phyloP scores from a whole-genome alignment of 2,329 filamentous ascomycete genomes.

The Diplodia intermedia region DNA sequence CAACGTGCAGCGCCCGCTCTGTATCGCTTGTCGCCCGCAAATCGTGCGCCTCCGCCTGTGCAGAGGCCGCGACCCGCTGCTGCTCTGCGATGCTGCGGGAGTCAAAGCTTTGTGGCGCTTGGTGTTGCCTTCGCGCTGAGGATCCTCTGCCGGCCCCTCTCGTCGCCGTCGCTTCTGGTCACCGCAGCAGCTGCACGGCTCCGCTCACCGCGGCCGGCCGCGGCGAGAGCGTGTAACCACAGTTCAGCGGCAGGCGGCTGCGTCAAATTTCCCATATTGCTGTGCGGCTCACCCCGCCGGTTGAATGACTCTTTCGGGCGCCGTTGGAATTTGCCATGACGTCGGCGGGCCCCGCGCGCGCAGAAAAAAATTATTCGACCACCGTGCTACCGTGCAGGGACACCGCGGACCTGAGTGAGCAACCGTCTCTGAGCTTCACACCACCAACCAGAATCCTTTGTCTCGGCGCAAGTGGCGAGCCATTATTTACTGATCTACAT shows the following conservation, averaged over 20 bases:
- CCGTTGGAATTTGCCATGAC: slow-evolving; percentile 25
- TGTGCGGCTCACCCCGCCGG: slow-evolving; percentile 18
- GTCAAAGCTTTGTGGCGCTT: slow-evolving; percentile 31
- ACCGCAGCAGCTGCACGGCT: background rate
- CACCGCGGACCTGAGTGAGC: background rate
- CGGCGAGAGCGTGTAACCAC: background rate
- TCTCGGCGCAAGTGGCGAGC: background rate
- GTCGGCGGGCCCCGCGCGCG: slow-evolving; percentile 16
- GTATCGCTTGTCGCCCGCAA: background rate
- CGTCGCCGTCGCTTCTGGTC: slow-evolving; percentile 7
- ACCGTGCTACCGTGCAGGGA: slow-evolving; percentile 11
- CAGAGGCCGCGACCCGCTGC: background rate
- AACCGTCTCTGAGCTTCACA: background rate
- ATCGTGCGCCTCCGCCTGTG: background rate
- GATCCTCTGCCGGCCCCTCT: slow-evolving; percentile 19
- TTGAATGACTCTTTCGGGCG: slow-evolving; percentile 25
- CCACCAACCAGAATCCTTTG: slow-evolving; percentile 1
- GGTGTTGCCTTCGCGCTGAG: slow-evolving; percentile 27
- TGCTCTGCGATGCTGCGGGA: slow-evolving; percentile 8
- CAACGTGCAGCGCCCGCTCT: slow-evolving; percentile 23
- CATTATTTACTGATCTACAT: slow-evolving; percentile 10
- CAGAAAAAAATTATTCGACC: slow-evolving; percentile 17
- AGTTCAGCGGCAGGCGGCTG: slow-evolving; percentile 8
- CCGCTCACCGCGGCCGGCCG: background rate
- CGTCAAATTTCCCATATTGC: slow-evolving; percentile 6